These are phyloP conservation scores for Aspergillus latus DNA, from an alignment of 2,329 filamentous ascomycete species.

Conservation along the genomic window DNA sequence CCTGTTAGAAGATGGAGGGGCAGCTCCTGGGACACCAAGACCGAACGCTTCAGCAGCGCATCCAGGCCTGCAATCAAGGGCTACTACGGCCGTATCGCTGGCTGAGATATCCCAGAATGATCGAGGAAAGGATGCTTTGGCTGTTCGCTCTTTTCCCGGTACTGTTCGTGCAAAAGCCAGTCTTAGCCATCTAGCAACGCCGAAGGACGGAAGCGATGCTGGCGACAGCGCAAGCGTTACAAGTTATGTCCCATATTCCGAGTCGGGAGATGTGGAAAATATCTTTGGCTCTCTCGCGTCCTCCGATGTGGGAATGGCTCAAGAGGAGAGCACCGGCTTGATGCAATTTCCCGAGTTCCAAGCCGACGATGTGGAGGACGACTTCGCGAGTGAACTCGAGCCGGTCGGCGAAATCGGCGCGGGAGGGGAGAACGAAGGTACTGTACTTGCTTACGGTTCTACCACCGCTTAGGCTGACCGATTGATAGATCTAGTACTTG, in stretches of 20 bases:
- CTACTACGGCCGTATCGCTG: constrained; percentile 82
- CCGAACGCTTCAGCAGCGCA: constrained; percentile 26
- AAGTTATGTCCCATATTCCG: constrained; percentile 54
- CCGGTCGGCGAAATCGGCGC: constrained; percentile 59
- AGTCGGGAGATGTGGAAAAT: constrained; percentile 74
- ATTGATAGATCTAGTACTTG: constrained; percentile 52
- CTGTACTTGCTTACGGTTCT: constrained; percentile 6
- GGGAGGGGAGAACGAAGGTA: constrained; percentile 59
- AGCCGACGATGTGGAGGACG: constrained; percentile 57
- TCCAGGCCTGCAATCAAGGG: constrained; percentile 55
- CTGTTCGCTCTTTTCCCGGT: constrained; percentile 31
- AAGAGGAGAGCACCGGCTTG: constrained; percentile 36
- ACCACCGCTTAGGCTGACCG: constrained; percentile 6
- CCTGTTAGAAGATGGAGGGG: constrained; percentile 36
- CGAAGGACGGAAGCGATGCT: constrained; percentile 48
- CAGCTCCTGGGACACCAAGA: constrained; percentile 35
- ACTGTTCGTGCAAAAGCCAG: constrained; percentile 37
- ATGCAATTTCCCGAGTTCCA: constrained; percentile 37
- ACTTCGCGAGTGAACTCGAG: constrained; percentile 78
- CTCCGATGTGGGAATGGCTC: constrained; percentile 38
- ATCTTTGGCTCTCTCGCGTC: constrained; percentile 70
- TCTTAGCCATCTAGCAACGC: constrained; percentile 45
- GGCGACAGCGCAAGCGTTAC: constrained; percentile 53
- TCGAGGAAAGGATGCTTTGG: constrained; percentile 65
- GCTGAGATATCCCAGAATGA: constrained; percentile 77